A percentile compares a stretch with the other conserved stretches of the same genome.
phyloP scores from a whole-genome alignment of 768 basidiomycete species.

The Termitomyces sp. region DNA sequence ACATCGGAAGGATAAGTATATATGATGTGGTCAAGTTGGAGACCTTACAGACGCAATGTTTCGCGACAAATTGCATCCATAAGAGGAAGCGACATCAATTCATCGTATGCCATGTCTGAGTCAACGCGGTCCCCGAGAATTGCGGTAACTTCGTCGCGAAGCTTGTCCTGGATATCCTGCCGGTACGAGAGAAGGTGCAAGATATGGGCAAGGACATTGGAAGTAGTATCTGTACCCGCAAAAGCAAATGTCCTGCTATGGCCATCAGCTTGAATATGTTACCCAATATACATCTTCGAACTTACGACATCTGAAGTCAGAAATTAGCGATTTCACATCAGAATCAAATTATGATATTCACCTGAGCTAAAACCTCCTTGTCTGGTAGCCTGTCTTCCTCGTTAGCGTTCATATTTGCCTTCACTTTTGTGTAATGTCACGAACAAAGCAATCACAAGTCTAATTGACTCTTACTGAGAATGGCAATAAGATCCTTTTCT shows the following conservation, averaged over 20 bases:
- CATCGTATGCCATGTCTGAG: slow-evolving; percentile 30
- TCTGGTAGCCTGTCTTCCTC: slow-evolving; percentile 26
- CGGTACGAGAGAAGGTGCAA: slow-evolving; percentile 28
- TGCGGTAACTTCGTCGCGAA: slow-evolving; percentile 28
- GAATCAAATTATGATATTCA: slow-evolving; percentile 4
- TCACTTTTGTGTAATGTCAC: slow-evolving; percentile 17
- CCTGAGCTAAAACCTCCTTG: slow-evolving; percentile 28
- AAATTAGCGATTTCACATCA: not conserved
- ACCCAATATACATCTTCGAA: not conserved
- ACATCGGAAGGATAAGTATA: not conserved
- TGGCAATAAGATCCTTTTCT: slow-evolving; percentile 25
- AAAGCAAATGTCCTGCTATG: slow-evolving; percentile 19
- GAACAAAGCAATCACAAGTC: not conserved
- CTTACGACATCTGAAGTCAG: slow-evolving; percentile 11
- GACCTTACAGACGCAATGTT: slow-evolving; percentile 30
- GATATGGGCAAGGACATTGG: slow-evolving; percentile 29
- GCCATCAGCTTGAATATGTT: not conserved
- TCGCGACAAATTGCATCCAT: slow-evolving; percentile 33
- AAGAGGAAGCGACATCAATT: slow-evolving; percentile 27
- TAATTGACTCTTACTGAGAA: slow-evolving; percentile 15
- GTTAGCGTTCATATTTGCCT: slow-evolving; percentile 24
- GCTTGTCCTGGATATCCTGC: slow-evolving; percentile 24
- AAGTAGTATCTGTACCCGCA: slow-evolving; percentile 40
- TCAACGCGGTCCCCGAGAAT: slow-evolving; percentile 18
- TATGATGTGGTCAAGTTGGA: not conserved